Evolutionary conservation across 2,329 filamentous ascomycete species (phyloP), one percentile per base, ranked within the genome.

Genomic region (Verticillium isaacii): DNA sequence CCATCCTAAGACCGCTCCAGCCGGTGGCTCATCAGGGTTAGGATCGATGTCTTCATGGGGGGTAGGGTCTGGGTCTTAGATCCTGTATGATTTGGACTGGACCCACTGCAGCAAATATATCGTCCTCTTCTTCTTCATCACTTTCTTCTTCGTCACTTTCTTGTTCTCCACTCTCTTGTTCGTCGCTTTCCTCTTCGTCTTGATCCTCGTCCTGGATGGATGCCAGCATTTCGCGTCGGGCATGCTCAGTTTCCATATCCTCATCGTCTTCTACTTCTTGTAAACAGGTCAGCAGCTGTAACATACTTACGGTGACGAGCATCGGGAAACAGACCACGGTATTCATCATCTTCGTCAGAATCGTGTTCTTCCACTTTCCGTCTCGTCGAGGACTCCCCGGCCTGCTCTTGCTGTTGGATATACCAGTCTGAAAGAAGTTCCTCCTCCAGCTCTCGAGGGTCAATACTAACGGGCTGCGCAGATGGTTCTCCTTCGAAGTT

Each of bases 341-440:
- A 65, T 11, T 64, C 67, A n/a, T 64, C 64, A 52, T 62, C 63
- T 5, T 63, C 65, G 14, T 68, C 68, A 9, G 64, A 63, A 17
- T 69, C 67, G 77, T 80, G 1, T 69, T 83, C 2, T 67, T 84
- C 23, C 76, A 87, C 5, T 77, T 54, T 14, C 34, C 32, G 45
- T 19, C 58, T 17, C 25, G 12, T 8, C 8, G 45, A 50, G 11
- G 45, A 23, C 25, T 34, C 25, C 11, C 25, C 9, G 7, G 54
- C 32, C 32, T 56, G 54, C 29, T 56, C 25, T 25, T 36, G 55
- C 12, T 57, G 55, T 57, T 37, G 32, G 14, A 58, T 1, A 41
- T 58, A 58, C 56, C 56, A 58, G 17, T 29, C 12, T 9, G 36
- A 39, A 23, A 58, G 56, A 25, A 58, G 55, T 36, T 57, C 56